Base-by-base conservation (phyloP, 352 stramenopile genomes). In the Sclerospora graminicola region DNA sequence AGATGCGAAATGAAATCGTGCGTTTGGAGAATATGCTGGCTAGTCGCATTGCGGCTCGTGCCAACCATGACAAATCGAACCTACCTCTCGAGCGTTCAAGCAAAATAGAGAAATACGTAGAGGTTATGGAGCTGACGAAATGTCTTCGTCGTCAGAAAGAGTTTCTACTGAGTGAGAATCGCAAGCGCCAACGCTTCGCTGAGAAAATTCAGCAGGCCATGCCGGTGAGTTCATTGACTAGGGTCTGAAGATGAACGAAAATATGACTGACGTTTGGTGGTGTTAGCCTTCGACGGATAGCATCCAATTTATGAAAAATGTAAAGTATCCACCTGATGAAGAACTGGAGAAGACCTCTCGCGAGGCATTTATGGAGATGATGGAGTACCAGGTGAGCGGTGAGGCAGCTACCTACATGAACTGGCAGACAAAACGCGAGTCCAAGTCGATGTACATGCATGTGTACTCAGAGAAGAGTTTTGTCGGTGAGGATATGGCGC, bases 231-330 rank as follows among this genome's bases (percentile, higher is more conserved):
- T 5, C n/a, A 2, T 29, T n/a, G 6, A 21, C 15, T 7, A 13
- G 21, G 19, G 1, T 2, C 16, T 21, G 11, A 18, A 4, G 10
- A 11, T 13, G 21, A 37, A 19, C 13, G 0, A 11, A 16, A 6
- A 2, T 7, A 8, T 41, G 11, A 14, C 32, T 63, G 28, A 54
- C 34, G 34, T 29, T 35, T 45, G 2, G 39, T 19, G 9, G 15
- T 20, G 18, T 8, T 38, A 89, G 72, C 78, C 75, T 7, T 86
- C 78, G 8, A 90, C 78, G 5, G 75, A 90, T 50, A 87, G 75
- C 53, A 82, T 90, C 37, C 78, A 90, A 59, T 88, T 90, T 54
- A 85, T 90, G 74, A 88, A 88, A 54, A 90, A 86, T 26, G 76
- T 90, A 50, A 90, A 88, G 56, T 86, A 75, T 44, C 78, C 78